Conservation (phyloP, 768 basidiomycete species). For the Lactarius hatsudake region DNA sequence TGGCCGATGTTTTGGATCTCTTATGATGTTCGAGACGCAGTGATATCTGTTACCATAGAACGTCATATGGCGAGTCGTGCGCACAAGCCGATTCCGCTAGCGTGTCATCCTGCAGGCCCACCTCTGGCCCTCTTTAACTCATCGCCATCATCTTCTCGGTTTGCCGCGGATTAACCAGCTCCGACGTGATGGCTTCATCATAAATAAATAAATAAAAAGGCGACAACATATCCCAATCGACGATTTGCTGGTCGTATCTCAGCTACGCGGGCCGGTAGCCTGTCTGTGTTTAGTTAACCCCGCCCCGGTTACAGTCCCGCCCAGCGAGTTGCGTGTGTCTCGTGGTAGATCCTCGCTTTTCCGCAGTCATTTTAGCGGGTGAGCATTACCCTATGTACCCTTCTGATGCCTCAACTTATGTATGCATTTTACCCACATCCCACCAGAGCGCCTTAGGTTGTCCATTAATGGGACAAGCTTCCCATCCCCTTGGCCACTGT, state of each 20-base stretch:
- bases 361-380: neutral
- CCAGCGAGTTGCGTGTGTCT: constrained; percentile 3
- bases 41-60: constrained; percentile 8
- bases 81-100: constrained; percentile 1
- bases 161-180: constrained; percentile 11
- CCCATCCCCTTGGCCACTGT: neutral
- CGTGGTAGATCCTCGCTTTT: constrained; percentile 4
- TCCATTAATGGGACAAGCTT: constrained; percentile 29
- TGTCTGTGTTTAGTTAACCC: constrained; percentile 3
- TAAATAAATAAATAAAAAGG: neutral
- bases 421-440: neutral
- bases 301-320: constrained; percentile 4
- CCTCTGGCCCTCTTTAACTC: neutral
- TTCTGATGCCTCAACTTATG: neutral
- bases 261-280: constrained; percentile 6
- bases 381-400: neutral
- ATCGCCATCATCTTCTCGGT: neutral
- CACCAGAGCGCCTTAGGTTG: constrained; percentile 32
- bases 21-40: constrained; percentile 21
- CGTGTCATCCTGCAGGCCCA: constrained; percentile 13
- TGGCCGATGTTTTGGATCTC: constrained; percentile 19
- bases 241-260: neutral
- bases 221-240: neutral
- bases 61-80: constrained; percentile 15
- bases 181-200: neutral